Evolutionary conservation across 192 early-diverging fungal genomes (phyloP), one percentile per base, ranked within the genome.

Genomic region (Umbelopsis isabellina): DNA sequence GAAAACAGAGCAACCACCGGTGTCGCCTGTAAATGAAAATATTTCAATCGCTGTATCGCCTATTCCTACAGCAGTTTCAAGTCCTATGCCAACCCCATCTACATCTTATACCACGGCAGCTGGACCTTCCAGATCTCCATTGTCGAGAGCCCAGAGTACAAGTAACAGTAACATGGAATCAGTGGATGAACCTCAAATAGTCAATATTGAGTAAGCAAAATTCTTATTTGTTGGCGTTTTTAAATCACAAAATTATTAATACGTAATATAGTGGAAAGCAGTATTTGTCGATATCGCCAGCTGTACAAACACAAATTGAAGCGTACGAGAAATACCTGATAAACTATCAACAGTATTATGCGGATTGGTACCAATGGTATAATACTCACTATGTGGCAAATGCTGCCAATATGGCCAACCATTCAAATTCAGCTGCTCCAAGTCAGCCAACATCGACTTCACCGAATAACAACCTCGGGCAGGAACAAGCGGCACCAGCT

Each of bases 321-420:
- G 55, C 55, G 1, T 61, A 61, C 30, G 55, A 61, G 27, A 25
- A 61, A 30, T 61, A 61, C 18, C 25, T 61, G 27, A 16, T 61
- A 30, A n/a, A 23, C 2, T 61, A 61, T 33, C 55, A 61, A 35
- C 55, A 61, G 30, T 61, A 61, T 35, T 61, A 61, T 18, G 37
- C 55, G 12, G 27, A 61, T 16, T 61, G 55, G 55, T 61, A 61
- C 4, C 55, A 61, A 4, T 61, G 55, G 55, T 61, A 61, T 35
- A 61, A 61, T 18, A 30, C 55, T 16, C 27, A 33, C 33, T 61
- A 61, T 25, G 25, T 61, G 13, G 11, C 15, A 30, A 27, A 61
- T n/a, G 33, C 51, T 52, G 16, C 16, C 9, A 61, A 35, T 61
- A 33, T 15, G 27, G 18, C 27, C 25, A 4, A 12, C 13, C 25